Base-by-base conservation (phyloP, 2,329 filamentous ascomycete genomes). In the Calonectria leucothoes region DNA sequence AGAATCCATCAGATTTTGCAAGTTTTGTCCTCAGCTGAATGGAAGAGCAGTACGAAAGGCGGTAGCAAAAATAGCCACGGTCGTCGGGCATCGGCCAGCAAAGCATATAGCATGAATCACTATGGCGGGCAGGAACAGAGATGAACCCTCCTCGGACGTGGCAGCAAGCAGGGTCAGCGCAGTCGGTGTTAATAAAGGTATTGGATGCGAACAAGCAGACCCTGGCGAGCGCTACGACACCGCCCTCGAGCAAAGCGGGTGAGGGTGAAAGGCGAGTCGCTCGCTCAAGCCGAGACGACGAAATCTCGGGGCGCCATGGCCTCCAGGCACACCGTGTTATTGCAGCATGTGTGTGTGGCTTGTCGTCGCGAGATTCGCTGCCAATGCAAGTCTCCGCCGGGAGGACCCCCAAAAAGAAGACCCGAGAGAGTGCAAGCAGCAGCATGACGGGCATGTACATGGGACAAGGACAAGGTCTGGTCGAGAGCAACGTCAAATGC, bases 391-490 rank as follows among this genome's bases (percentile, higher is more conserved):
- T 20, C 31, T 59, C 15, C 55, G 55, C 33, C 33, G 37, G 33
- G 55, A 61, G 35, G n/a, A 11, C 20, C 42, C 55, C 55, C 27
- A 61, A 61, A 61, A 61, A 61, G 55, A 59, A 69, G 52, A 69
- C 39, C 55, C 23, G 39, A 63, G 48, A 35, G 31, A 52, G 57
- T 25, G 17, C 39, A 55, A 55, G 66, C 39, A 51, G 59, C 57
- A n/a, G 67, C 67, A 70, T 70, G 35, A 64, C 64, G 51, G 64
- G 48, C 29, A 49, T 45, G 55, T 64, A 64, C 59, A 64, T 64
- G 59, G 35, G 15, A 25, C 37, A 45, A 48, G 59, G 37, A 64
- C 39, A 31, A 45, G 59, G 59, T 33, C 37, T 29, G 25, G 10
- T 31, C 25, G 39, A 64, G 17, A 39, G 39, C 59, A 64, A 48